Conservation (phyloP, 495 filamentous ascomycete genomes). For the Tuber borchii region DNA sequence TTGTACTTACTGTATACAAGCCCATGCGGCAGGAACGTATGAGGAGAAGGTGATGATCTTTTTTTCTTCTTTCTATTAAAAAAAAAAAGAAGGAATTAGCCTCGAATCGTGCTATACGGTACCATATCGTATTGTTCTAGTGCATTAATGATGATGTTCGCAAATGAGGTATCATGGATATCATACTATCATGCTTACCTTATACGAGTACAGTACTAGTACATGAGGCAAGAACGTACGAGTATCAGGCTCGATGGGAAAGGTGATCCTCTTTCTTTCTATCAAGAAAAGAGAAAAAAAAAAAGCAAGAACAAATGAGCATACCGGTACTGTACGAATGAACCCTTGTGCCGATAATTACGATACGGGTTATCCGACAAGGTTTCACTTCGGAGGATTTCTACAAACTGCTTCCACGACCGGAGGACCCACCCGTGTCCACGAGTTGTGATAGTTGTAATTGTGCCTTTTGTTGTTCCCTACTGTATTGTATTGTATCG, state of each 20-base stretch:
- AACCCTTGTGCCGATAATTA: neutral
- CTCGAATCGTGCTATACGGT: no score
- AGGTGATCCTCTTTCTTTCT: neutral
- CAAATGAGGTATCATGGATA: no score
- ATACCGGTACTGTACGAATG: neutral
- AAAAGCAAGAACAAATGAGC: no score
- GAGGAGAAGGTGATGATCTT: neutral
- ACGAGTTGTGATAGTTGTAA: neutral
- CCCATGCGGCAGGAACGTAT: neutral
- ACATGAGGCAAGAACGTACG: no score
- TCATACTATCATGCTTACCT: no score
- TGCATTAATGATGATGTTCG: no score
- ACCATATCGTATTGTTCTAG: no score
- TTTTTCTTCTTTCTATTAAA: conserved; percentile 18
- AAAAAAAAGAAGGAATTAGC: no score
- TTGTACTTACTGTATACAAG: neutral
- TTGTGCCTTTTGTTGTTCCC: neutral
- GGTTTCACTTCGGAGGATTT: conserved; percentile 2
- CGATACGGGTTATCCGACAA: neutral
- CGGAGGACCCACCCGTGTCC: neutral
- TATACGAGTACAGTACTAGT: no score
- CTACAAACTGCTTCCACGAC: conserved; percentile 1
- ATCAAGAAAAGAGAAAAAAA: neutral
- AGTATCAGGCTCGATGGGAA: no score
- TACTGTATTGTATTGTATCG: no score